Evolutionary conservation across 106 monocot genomes (phyloP), one percentile per base, ranked within the genome.

Genomic region (Allium fistulosum): DNA sequence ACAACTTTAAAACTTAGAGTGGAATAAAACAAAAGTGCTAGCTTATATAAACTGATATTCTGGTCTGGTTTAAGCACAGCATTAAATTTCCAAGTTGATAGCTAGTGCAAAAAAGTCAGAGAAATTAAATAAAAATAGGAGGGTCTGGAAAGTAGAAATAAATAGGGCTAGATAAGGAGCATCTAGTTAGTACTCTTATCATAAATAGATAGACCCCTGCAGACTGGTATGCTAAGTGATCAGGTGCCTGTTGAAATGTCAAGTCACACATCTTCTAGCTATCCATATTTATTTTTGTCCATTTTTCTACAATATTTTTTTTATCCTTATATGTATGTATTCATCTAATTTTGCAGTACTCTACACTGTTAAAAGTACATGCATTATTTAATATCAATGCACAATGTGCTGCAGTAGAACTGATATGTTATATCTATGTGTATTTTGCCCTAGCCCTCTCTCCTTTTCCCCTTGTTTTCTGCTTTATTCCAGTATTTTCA

Each of bases 211-310:
- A 57, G 57, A 57, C n/a, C 17, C n/a, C 57, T 57, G 57, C 57
- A 57, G 57, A 17, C 57, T 57, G 57, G n/a, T 14, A 17, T 57
- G 17, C n/a, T 13, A 57, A 6, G 17, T 13, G 57, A 13, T 57
- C 57, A 57, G 57, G 57, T 57, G 57, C 57, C 57, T 57, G 57
- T 57, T 57, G 57, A 57, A 57, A 15, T 57, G 57, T 57, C 57
- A 57, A 57, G 57, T 57, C 57, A 57, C 57, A 57, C 13, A 57
- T 17, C 17, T 17, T 57, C 57, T 57, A 13, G 13, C 57, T 57
- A 13, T 57, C 57, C 16, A 13, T 57, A 13, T 57, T 7, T 17
- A 57, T 57, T 17, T 57, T 57, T 57, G 57, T 57, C 57, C 57
- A 57, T 37, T 37, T 37, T 37, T 37, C 37, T 37, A 37, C 37